Percentiles rank a stretch among this genome's conserved stretches.
phyloP scores from a whole-genome alignment of 805 yeast species.

The Ogataea salicorniae region DNA sequence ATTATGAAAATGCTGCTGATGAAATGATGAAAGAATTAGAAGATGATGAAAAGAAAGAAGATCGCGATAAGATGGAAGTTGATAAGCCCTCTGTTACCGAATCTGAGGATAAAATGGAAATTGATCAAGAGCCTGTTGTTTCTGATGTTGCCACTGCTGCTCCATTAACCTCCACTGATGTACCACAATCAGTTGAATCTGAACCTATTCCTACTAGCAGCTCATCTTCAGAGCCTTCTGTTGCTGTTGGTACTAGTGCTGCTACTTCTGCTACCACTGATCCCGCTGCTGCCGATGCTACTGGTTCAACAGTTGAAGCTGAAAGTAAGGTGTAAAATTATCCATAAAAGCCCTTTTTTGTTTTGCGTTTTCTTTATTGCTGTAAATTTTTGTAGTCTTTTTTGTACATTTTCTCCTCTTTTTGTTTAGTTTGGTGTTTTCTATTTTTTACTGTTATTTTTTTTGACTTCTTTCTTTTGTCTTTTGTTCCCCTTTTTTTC shows the following conservation, averaged over 20 bases:
- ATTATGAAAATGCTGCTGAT: conserved; percentile 24
- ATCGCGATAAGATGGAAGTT: background rate
- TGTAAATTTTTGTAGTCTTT: too few species aligned
- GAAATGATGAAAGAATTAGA: conserved; percentile 26
- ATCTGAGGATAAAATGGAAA: background rate
- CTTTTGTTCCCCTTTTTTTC: too few species aligned
- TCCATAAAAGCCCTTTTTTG: too few species aligned
- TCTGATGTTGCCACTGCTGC: background rate
- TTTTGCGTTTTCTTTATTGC: too few species aligned
- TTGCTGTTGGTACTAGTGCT: background rate
- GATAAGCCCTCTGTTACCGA: background rate
- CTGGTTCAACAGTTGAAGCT: background rate
- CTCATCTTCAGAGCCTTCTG: too few species aligned
- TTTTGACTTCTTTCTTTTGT: too few species aligned
- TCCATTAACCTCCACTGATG: background rate
- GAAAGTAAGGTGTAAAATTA: background rate
- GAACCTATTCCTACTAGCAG: too few species aligned
- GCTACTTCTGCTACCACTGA: background rate
- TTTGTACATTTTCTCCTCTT: too few species aligned
- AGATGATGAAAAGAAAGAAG: conserved; percentile 12
- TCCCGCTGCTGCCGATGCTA: background rate
- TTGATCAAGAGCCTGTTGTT: too few species aligned
- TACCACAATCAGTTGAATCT: background rate
- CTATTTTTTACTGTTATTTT: too few species aligned
- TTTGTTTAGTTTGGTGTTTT: too few species aligned